Evolutionary conservation across 208 protist species (phyloP).

Genomic region (Acanthamoeba sp.): DNA sequence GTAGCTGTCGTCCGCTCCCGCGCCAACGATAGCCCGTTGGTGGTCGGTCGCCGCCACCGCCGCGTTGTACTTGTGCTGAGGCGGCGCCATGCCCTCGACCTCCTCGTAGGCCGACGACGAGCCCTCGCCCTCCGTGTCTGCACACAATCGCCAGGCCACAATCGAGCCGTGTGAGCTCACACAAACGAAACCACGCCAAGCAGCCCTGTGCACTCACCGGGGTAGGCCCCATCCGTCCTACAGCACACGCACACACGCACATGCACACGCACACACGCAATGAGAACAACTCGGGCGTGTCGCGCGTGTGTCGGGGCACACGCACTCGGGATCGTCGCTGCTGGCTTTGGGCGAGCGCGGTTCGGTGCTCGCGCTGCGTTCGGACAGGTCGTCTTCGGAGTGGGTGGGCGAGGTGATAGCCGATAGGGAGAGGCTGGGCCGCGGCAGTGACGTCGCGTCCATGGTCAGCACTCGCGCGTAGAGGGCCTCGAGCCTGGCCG

Average conservation of each 20-base stretch:
- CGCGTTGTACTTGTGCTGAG: not conserved
- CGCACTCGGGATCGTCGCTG: not conserved
- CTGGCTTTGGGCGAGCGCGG: too few species aligned
- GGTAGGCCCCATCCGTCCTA: too few species aligned
- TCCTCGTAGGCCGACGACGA: conserved; percentile 22
- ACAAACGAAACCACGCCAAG: not conserved
- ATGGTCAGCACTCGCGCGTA: not conserved
- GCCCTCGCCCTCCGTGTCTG: not conserved
- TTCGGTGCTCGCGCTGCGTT: not conserved
- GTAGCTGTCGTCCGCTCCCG: not conserved
- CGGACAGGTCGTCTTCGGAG: not conserved
- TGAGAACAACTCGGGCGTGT: too few species aligned
- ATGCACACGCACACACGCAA: too few species aligned
- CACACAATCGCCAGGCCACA: not conserved
- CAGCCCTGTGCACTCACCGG: too few species aligned
- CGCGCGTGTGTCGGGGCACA: too few species aligned
- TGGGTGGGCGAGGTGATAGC: not conserved
- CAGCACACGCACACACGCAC: too few species aligned
- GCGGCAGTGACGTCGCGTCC: conserved; percentile 23
- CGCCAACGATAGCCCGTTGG: not conserved
- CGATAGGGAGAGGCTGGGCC: conserved; percentile 42
- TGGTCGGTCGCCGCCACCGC: not conserved
- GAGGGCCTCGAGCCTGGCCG: conserved; percentile 3
- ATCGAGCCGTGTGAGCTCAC: not conserved
- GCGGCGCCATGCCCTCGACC: not conserved